phyloP scores from a whole-genome alignment of 2,329 filamentous ascomycete genomes.

The Colletotrichum sp. region DNA sequence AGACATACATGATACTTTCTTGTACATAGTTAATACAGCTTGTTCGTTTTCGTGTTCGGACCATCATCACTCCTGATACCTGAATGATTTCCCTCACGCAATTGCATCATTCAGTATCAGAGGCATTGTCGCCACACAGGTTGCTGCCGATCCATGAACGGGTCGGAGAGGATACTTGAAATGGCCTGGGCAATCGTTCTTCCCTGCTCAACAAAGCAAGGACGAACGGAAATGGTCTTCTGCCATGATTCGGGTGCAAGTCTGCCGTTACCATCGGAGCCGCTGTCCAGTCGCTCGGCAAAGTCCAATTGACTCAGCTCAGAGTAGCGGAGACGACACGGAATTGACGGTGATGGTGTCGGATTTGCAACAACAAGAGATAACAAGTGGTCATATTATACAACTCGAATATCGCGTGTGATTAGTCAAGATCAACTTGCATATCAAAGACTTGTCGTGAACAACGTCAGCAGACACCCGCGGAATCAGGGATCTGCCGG shows the following conservation, averaged over 20 bases:
- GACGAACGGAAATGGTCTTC: not conserved
- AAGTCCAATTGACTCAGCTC: not conserved
- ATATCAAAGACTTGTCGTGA: not conserved
- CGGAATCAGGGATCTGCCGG: not conserved
- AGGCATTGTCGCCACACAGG: not conserved
- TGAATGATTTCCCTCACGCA: rapidly evolving
- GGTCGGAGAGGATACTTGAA: not conserved
- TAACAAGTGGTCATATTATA: not conserved
- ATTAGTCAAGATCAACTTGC: not conserved
- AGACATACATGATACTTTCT: not conserved
- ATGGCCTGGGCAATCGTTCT: not conserved
- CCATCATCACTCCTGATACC: not conserved
- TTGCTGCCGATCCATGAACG: not conserved
- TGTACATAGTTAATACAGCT: not conserved
- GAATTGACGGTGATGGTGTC: not conserved
- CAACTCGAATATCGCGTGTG: not conserved
- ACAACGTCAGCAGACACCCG: not conserved
- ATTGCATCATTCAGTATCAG: rapidly evolving
- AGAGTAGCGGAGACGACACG: not conserved
- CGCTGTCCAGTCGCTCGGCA: not conserved
- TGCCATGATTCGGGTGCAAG: not conserved
- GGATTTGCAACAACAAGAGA: not conserved
- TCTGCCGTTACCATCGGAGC: not conserved
- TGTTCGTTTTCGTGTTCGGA: not conserved
- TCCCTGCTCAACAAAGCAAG: not conserved